Conservation (phyloP, 805 yeast genomes). For the Helenozyma rhizophorensis region DNA sequence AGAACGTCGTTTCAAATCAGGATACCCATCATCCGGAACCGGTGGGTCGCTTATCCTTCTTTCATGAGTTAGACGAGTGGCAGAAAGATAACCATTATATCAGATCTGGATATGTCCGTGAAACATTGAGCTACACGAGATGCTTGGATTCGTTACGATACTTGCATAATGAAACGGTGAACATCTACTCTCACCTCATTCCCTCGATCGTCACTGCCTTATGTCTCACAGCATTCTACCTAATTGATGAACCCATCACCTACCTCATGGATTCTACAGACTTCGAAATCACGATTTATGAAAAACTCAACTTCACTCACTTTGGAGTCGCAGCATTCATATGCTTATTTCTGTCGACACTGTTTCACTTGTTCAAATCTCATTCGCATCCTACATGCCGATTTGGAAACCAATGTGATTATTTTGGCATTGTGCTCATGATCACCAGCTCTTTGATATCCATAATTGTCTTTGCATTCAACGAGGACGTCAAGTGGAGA, state of each 20-base stretch:
- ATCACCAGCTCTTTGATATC: slow-evolving; percentile 42
- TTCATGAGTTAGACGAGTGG: slow-evolving; percentile 66
- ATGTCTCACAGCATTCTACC: slow-evolving; percentile 18
- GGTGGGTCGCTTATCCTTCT: slow-evolving; percentile 21
- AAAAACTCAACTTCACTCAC: slow-evolving; percentile 46
- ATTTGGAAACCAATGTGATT: slow-evolving; percentile 68
- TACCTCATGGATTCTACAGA: not conserved
- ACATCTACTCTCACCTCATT: slow-evolving; percentile 62
- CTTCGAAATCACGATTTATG: slow-evolving; percentile 24
- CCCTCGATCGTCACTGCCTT: slow-evolving; percentile 35
- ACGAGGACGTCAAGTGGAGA: slow-evolving; percentile 39
- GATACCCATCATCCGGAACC: not conserved
- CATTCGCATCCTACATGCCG: slow-evolving; percentile 54
- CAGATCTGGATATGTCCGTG: slow-evolving; percentile 57
- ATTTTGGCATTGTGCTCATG: slow-evolving; percentile 67
- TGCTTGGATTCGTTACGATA: slow-evolving; percentile 49
- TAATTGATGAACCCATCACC: slow-evolving; percentile 26
- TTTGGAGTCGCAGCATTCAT: slow-evolving; percentile 55
- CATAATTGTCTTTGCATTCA: slow-evolving; percentile 35
- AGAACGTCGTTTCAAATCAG: not conserved
- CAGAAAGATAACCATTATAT: slow-evolving; percentile 71
- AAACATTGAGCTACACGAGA: slow-evolving; percentile 42
- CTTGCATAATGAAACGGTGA: slow-evolving; percentile 68
- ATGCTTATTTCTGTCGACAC: slow-evolving; percentile 61
- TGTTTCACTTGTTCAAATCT: slow-evolving; percentile 63